phyloP scores from a whole-genome alignment of 1,284 basidiomycete species.

The Austroboletus novae-zelandiae region DNA sequence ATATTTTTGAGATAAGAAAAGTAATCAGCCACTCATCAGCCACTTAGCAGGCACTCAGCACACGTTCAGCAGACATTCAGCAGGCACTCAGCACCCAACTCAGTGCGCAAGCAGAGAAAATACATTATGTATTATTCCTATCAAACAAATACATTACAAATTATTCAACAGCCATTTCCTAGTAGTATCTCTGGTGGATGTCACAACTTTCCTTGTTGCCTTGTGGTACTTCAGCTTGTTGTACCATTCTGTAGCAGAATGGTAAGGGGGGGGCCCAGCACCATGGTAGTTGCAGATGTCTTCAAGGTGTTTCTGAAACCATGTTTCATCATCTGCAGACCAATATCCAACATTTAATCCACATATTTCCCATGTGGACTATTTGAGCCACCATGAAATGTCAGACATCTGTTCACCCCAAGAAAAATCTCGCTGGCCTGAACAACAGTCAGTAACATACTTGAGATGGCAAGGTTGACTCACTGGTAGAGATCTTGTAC shows the following conservation, averaged over 20 bases:
- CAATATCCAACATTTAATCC: conserved; percentile 1
- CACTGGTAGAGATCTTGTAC: conserved; percentile 1
- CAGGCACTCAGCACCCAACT: no score
- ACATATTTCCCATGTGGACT: background rate
- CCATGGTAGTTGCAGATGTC: no score
- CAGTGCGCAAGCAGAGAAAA: no score
- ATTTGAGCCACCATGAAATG: no score
- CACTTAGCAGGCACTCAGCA: background rate
- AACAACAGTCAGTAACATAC: background rate
- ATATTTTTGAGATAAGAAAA: background rate
- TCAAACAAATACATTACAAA: no score
- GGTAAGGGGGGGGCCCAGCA: background rate
- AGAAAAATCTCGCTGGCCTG: background rate
- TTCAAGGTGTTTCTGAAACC: background rate
- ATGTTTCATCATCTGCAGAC: background rate
- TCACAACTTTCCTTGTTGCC: no score
- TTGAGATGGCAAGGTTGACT: background rate
- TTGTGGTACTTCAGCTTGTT: background rate
- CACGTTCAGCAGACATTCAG: no score
- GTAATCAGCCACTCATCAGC: background rate
- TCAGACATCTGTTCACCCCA: background rate
- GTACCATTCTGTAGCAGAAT: background rate
- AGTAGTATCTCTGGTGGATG: no score
- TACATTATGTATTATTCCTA: no score
- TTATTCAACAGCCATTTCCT: no score